Conservation (phyloP, 2,329 filamentous ascomycete genomes). For the Sporothrix pseudoabietina region DNA sequence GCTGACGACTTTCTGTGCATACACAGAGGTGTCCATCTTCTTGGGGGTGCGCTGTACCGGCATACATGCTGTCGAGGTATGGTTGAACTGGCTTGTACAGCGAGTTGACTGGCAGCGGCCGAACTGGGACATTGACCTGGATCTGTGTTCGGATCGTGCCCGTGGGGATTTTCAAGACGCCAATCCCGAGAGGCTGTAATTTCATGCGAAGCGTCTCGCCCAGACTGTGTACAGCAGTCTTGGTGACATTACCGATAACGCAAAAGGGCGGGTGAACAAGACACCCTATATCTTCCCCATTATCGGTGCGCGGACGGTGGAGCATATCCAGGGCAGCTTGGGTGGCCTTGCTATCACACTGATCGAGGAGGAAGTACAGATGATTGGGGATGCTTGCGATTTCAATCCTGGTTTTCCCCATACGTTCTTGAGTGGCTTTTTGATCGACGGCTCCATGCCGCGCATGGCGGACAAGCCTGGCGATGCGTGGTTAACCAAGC, state of each 20-base stretch:
- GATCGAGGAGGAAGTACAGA: constrained; percentile 61
- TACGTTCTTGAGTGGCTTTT: constrained; percentile 55
- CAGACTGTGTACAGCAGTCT: constrained; percentile 5
- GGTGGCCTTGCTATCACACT: constrained; percentile 63
- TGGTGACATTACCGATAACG: constrained; percentile 11
- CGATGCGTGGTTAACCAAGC: neutral
- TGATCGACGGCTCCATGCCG: neutral
- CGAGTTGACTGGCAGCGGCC: neutral
- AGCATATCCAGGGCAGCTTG: constrained; percentile 71
- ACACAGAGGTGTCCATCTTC: neutral
- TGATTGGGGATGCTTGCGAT: constrained; percentile 62
- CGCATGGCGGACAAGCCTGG: neutral
- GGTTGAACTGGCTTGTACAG: neutral
- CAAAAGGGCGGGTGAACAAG: constrained; percentile 42
- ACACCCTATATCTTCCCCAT: constrained; percentile 73
- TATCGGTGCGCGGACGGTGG: constrained; percentile 68
- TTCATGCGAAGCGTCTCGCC: constrained; percentile 16
- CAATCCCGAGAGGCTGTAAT: constrained; percentile 22
- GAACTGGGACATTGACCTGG: neutral
- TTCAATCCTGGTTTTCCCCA: constrained; percentile 70
- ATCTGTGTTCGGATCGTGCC: constrained; percentile 20
- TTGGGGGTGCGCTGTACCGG: neutral
- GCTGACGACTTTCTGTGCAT: neutral
- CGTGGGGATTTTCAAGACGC: neutral
- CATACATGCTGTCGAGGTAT: neutral